Conservation (phyloP, 2,329 filamentous ascomycete genomes). For the Diatrype stigma region DNA sequence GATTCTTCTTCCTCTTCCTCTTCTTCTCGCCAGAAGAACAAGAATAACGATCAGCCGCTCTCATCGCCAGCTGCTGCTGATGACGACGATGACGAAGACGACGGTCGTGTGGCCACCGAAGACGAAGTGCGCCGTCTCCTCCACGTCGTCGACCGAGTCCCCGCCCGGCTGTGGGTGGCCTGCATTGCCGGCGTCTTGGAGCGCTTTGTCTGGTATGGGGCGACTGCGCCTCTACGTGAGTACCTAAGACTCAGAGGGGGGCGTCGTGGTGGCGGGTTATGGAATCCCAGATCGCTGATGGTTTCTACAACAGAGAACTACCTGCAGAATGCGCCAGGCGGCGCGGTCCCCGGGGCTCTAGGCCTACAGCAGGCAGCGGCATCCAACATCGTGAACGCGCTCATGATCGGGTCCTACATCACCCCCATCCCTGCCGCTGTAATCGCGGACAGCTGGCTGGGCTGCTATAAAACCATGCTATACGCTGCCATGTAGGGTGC, state of each 20-base stretch:
- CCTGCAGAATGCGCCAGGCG: conserved; percentile 8
- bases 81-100: background rate
- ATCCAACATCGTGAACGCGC: conserved; percentile 42
- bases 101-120: conserved; percentile 9
- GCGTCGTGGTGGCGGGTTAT: too few species aligned
- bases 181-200: conserved; percentile 5
- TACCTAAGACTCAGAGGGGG: background rate
- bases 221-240: conserved; percentile 11
- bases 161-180: conserved; percentile 7
- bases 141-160: conserved; percentile 8
- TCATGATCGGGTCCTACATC: conserved; percentile 43
- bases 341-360: conserved; percentile 8
- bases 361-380: conserved; percentile 41
- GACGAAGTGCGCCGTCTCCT: conserved; percentile 9
- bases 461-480: conserved; percentile 59
- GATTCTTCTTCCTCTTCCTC: too few species aligned
- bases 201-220: conserved; percentile 7
- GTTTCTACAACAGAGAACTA: conserved; percentile 7
- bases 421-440: conserved; percentile 57
- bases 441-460: conserved; percentile 56
- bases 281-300: background rate
- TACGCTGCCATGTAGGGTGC: conserved; percentile 14
- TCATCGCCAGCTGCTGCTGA: too few species aligned
- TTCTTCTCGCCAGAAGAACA: too few species aligned
- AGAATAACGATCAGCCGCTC: too few species aligned